Conservation (phyloP, 495 filamentous ascomycete species). For the Penicillium psychrofluorescens region DNA sequence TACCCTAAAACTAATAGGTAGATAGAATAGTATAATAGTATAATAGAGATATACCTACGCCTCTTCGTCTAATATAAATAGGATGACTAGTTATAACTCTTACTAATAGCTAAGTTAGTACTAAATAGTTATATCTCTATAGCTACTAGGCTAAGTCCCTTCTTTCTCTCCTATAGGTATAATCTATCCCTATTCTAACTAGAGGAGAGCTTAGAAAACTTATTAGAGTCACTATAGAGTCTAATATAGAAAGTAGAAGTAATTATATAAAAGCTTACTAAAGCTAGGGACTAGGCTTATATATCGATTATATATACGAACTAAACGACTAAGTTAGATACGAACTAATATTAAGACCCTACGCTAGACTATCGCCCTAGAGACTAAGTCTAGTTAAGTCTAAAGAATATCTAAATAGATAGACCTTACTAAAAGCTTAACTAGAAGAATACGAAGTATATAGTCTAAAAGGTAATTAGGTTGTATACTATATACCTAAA, state of each 20-base stretch:
- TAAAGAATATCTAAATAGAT: neutral
- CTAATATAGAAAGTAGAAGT: neutral
- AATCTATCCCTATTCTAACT: neutral
- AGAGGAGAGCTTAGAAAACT: neutral
- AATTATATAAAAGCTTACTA: neutral
- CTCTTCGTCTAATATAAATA: neutral
- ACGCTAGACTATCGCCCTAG: neutral
- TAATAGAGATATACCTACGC: neutral
- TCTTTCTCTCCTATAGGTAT: neutral
- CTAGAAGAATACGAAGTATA: neutral
- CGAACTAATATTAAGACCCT: neutral
- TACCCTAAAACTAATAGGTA: neutral
- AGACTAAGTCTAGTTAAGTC: neutral
- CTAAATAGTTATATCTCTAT: neutral
- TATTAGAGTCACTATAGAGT: neutral
- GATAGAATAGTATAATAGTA: neutral
- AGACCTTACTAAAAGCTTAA: neutral
- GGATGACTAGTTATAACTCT: neutral
- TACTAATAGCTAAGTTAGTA: neutral
- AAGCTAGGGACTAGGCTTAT: neutral
- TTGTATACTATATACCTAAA: neutral
- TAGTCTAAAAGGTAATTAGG: neutral
- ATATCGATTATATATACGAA: neutral
- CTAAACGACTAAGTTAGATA: neutral
- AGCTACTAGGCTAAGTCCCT: neutral